Evolutionary conservation across 306 rosid genomes (phyloP).

Genomic region (Prosopis cineraria): DNA sequence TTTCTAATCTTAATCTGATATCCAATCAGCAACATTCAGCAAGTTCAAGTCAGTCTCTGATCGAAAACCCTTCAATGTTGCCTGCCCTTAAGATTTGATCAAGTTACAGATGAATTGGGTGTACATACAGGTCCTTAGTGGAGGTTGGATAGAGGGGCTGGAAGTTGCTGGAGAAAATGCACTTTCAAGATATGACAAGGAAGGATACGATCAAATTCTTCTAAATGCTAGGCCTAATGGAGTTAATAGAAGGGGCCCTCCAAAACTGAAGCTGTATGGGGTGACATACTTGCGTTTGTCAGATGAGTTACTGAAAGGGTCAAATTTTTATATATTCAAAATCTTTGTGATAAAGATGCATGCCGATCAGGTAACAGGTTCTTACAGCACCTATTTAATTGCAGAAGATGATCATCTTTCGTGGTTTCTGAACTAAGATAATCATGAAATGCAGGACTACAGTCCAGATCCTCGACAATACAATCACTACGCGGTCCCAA

Average conservation of each 20-base stretch:
- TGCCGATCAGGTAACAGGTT: constrained; percentile 56
- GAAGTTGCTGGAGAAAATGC: constrained; percentile 26
- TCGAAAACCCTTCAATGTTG: neutral
- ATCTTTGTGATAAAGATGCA: constrained; percentile 67
- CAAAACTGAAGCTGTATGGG: constrained; percentile 54
- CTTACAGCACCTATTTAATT: constrained; percentile 15
- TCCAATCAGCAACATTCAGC: neutral
- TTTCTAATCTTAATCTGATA: neutral
- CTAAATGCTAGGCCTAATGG: constrained; percentile 70
- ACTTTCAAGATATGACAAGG: neutral
- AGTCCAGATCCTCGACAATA: constrained; percentile 50
- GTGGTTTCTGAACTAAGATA: neutral
- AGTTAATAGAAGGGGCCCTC: neutral
- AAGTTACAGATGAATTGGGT: neutral
- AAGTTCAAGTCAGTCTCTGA: neutral
- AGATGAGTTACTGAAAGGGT: constrained; percentile 36
- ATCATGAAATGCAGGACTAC: constrained; percentile 45
- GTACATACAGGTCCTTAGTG: constrained; percentile 3
- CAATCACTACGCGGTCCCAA: constrained; percentile 43
- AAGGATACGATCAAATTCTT: constrained; percentile 52
- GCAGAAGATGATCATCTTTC: neutral
- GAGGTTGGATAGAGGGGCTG: constrained; percentile 6
- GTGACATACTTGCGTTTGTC: constrained; percentile 63
- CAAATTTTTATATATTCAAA: constrained; percentile 49
- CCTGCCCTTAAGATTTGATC: neutral